phyloP scores from a whole-genome alignment of 257 asterid genomes.

The Plantago elongata region DNA sequence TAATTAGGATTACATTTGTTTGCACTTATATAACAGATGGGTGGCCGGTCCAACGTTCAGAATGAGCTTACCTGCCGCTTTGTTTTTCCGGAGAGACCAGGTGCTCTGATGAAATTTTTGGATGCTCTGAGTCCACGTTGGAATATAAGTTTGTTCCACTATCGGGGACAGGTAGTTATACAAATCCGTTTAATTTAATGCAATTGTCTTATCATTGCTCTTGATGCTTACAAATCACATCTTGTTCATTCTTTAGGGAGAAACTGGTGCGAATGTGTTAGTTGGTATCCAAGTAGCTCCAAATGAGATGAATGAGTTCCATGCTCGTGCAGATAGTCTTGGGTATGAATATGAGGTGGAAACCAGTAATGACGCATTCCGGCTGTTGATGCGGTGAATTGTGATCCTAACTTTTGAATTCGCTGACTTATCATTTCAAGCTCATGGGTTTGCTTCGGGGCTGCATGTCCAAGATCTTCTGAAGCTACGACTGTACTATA shows the following conservation, averaged over 20 bases:
- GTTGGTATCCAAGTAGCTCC: slow-evolving; percentile 81
- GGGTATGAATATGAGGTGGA: slow-evolving; percentile 77
- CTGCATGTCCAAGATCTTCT: no score
- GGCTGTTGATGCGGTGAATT: slow-evolving; percentile 63
- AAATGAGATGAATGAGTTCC: slow-evolving; percentile 64
- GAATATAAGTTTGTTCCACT: slow-evolving; percentile 95
- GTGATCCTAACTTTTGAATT: background rate
- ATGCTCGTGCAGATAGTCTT: slow-evolving; percentile 49
- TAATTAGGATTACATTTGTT: slow-evolving; percentile 9
- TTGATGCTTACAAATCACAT: background rate
- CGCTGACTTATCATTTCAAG: slow-evolving; percentile 2
- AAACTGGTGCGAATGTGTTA: slow-evolving; percentile 88
- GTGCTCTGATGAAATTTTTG: slow-evolving; percentile 83
- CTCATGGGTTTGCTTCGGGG: background rate
- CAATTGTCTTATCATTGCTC: background rate
- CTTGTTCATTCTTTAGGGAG: slow-evolving; percentile 49
- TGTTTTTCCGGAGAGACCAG: slow-evolving; percentile 87
- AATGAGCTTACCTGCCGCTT: slow-evolving; percentile 88
- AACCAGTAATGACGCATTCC: slow-evolving; percentile 62
- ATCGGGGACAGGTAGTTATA: slow-evolving; percentile 73
- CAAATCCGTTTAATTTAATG: slow-evolving; percentile 2
- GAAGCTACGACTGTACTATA: no score
- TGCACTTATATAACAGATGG: slow-evolving; percentile 55
- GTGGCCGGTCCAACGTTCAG: slow-evolving; percentile 75
- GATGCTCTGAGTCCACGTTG: slow-evolving; percentile 87